These are phyloP conservation scores for Amanita pallidorosea DNA, from an alignment of 768 basidiomycete species.

Conservation along the genomic window DNA sequence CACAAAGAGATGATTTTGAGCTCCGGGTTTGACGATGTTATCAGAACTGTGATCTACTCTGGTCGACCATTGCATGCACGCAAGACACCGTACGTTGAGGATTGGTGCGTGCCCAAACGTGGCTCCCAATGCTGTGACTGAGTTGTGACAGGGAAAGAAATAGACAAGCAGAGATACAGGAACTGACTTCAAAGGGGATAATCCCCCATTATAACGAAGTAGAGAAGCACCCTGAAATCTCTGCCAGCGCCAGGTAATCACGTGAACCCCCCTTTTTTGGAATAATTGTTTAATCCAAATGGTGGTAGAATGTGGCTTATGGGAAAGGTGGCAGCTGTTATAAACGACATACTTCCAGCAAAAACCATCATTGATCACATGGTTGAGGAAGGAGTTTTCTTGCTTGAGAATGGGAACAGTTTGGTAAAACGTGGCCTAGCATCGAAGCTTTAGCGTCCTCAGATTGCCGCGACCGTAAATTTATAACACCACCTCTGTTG, in stretches of 20 bases:
- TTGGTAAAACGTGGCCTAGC: conserved; percentile 26
- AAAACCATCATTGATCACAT: conserved; percentile 77
- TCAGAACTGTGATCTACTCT: conserved; percentile 82
- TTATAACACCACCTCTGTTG: neutral
- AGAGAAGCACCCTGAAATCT: conserved; percentile 75
- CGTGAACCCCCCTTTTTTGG: neutral
- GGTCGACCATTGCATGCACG: conserved; percentile 83
- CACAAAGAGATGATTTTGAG: conserved; percentile 74
- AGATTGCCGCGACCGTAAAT: neutral
- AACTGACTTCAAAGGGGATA: conserved; percentile 75
- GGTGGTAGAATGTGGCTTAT: conserved; percentile 54
- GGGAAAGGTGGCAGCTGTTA: conserved; percentile 69
- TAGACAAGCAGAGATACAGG: conserved; percentile 70
- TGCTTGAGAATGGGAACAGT: conserved; percentile 23
- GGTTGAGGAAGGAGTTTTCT: conserved; percentile 31
- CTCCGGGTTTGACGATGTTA: conserved; percentile 68
- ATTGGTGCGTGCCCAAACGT: conserved; percentile 46
- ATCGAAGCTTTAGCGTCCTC: conserved; percentile 34
- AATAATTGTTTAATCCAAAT: neutral
- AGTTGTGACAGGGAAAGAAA: conserved; percentile 52
- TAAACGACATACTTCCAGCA: conserved; percentile 72
- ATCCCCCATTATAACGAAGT: conserved; percentile 66
- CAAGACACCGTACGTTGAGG: conserved; percentile 74
- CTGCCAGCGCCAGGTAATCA: conserved; percentile 36
- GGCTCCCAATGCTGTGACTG: neutral